Evolutionary conservation across 495 filamentous ascomycete genomes (phyloP).

Genomic region (Penicillium egyptiacum): DNA sequence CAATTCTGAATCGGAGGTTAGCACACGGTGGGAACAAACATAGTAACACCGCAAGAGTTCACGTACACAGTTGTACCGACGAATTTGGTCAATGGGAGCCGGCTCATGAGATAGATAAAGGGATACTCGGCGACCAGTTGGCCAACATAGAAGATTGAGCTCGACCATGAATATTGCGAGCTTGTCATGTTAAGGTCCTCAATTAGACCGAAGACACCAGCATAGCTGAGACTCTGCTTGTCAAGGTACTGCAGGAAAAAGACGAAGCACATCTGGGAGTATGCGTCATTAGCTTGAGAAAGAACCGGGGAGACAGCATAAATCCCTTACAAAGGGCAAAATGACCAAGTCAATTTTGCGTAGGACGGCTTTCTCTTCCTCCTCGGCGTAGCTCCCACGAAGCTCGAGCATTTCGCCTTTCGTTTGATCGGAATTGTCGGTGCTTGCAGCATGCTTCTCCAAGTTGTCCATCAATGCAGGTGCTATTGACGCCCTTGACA

Average conservation of each 20-base stretch:
- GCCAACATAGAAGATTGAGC: slow-evolving; percentile 42
- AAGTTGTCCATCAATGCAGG: slow-evolving; percentile 11
- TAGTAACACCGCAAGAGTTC: background rate
- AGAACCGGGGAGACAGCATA: background rate
- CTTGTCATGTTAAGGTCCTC: slow-evolving; percentile 50
- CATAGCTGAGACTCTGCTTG: slow-evolving; percentile 58
- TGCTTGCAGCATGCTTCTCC: slow-evolving; percentile 7
- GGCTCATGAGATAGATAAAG: slow-evolving; percentile 54
- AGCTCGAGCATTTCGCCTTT: slow-evolving; percentile 24
- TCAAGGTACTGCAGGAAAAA: slow-evolving; percentile 47
- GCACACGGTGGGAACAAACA: background rate
- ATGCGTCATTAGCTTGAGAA: background rate
- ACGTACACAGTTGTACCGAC: slow-evolving; percentile 28
- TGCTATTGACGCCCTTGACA: background rate
- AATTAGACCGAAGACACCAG: slow-evolving; percentile 56
- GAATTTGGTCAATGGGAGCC: slow-evolving; percentile 50
- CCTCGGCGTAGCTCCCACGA: slow-evolving; percentile 27
- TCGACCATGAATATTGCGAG: slow-evolving; percentile 54
- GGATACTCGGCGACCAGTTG: slow-evolving; percentile 53
- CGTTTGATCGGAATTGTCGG: slow-evolving; percentile 2
- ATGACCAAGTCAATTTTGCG: slow-evolving; percentile 50
- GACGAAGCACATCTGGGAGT: slow-evolving; percentile 30
- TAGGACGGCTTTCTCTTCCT: slow-evolving; percentile 46
- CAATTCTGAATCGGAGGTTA: slow-evolving; percentile 23
- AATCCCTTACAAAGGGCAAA: slow-evolving; percentile 38